phyloP scores from a whole-genome alignment of 2,329 filamentous ascomycete species.

The Claviceps pusilla region DNA sequence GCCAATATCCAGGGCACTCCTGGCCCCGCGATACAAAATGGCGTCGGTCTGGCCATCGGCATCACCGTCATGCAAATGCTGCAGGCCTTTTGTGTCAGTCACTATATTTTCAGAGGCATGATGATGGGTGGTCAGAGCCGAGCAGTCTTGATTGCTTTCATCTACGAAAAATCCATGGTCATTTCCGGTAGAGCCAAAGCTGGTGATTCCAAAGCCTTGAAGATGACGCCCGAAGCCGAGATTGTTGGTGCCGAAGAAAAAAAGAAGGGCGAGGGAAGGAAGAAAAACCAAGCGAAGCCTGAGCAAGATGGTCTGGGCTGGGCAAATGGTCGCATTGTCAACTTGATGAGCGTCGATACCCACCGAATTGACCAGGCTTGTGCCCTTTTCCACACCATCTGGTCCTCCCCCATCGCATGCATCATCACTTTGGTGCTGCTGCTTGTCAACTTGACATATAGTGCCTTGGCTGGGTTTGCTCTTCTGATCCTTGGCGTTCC shows the following conservation, averaged over 20 bases:
- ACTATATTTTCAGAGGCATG: slow-evolving; percentile 89
- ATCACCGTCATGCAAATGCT: slow-evolving; percentile 74
- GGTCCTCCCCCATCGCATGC: slow-evolving; percentile 70
- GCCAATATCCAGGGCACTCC: slow-evolving; percentile 37
- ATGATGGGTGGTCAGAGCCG: slow-evolving; percentile 74
- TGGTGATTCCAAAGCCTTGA: slow-evolving; percentile 40
- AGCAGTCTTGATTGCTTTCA: slow-evolving; percentile 66
- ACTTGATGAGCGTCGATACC: slow-evolving; percentile 89
- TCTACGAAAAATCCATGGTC: slow-evolving; percentile 86
- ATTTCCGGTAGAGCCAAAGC: slow-evolving; percentile 79
- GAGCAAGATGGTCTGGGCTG: slow-evolving; percentile 60
- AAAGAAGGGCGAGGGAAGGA: slow-evolving; percentile 25
- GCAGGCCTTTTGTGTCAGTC: slow-evolving; percentile 69
- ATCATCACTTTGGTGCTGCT: slow-evolving; percentile 67
- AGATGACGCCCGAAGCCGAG: slow-evolving; percentile 19
- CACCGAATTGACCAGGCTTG: slow-evolving; percentile 82
- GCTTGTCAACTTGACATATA: slow-evolving; percentile 77
- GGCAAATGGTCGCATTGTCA: slow-evolving; percentile 84
- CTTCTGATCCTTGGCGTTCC: slow-evolving; percentile 68
- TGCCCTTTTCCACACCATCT: slow-evolving; percentile 79
- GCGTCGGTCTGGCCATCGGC: slow-evolving; percentile 70
- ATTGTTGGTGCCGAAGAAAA: slow-evolving; percentile 33
- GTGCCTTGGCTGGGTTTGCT: slow-evolving; percentile 74
- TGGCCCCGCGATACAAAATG: slow-evolving; percentile 54
- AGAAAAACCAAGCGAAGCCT: slow-evolving; percentile 21